phyloP scores from a whole-genome alignment of 1,284 basidiomycete genomes.

The Wallemia mellicola region DNA sequence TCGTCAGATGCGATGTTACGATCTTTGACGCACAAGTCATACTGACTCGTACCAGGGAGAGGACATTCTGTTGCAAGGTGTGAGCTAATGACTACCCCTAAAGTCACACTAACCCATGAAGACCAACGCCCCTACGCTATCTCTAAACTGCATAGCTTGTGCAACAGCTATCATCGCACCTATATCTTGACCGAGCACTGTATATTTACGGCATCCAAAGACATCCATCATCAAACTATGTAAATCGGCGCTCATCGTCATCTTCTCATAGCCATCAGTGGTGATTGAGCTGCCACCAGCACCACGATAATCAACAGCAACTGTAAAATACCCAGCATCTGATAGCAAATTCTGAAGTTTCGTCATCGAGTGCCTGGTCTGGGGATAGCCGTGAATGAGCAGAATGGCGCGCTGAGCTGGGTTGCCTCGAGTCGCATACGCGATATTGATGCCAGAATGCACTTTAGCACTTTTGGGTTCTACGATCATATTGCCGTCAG shows the following conservation, averaged over 20 bases:
- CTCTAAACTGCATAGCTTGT: slow-evolving; percentile 7
- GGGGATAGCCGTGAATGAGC: slow-evolving; percentile 10
- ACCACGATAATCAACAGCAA: slow-evolving; percentile 10
- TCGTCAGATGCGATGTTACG: slow-evolving; percentile 4
- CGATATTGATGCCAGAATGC: background rate
- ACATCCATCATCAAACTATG: slow-evolving; percentile 5
- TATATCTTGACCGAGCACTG: slow-evolving; percentile 8
- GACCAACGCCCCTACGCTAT: slow-evolving; percentile 6
- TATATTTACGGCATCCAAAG: slow-evolving; percentile 6
- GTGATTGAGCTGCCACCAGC: slow-evolving; percentile 8
- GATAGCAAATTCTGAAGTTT: slow-evolving; percentile 7
- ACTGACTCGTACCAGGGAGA: slow-evolving; percentile 7
- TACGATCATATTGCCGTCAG: too few relatives aligned
- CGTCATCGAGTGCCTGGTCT: slow-evolving; percentile 9
- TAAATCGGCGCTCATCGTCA: slow-evolving; percentile 8
- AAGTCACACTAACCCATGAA: too few relatives aligned
- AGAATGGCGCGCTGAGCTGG: slow-evolving; percentile 3
- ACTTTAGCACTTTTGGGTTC: background rate
- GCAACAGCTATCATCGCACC: slow-evolving; percentile 9
- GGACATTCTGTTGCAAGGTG: too few relatives aligned
- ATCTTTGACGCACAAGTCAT: slow-evolving; percentile 5
- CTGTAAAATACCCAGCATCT: slow-evolving; percentile 7
- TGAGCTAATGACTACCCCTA: too few relatives aligned
- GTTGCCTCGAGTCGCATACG: background rate
- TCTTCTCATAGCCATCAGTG: slow-evolving; percentile 8